Base-by-base conservation (phyloP, 352 stramenopile species). In the Pseudoperonospora humuli region DNA sequence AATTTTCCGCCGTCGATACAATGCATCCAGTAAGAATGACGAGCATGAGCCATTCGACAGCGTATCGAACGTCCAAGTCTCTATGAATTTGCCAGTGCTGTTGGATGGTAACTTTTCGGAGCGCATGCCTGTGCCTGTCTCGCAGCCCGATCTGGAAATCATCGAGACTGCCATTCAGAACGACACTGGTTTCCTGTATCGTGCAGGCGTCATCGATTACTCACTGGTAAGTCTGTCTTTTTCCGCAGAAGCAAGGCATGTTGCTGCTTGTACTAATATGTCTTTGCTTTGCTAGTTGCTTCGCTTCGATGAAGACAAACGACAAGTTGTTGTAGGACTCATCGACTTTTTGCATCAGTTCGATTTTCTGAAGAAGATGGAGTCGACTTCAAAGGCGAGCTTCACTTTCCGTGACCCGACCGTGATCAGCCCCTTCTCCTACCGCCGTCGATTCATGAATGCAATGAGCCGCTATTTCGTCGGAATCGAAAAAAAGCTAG, bases 271-370 rank as follows among this genome's bases (percentile, higher is more conserved):
- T 38, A 28, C 34, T 67, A 10, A 53, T 20, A 27, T 38, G 11
- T 57, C 23, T 7, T 54, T 52, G 28, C 7, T 37, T 39, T 41
- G 23, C 7, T 23, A 86, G 77, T 54, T 90, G 29, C 67, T 93
- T 40, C 59, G 84, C 11, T 91, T 93, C 34, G 75, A 93, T 45
- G 81, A 93, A 45, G 61, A 84, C 11, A 75, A 77, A 13, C 72
- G 79, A 0, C 67, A 76, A 48, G 67, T 93, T 13, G 66, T 87
- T 13, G 70, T 88, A 8, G 75, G 76, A 1, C 54, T 93, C 10
- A 93, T 93, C 44, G 81, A 93, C 45, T 93, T 91, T 37, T 46
- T 93, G 41, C 81, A 93, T 39, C 81, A 93, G 36, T 93, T 88
- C 40, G 81, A 93, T 47, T 88, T 93, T 44, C 46, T 93, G 13